Evolutionary conservation across 208 protist species (phyloP).

Genomic region (Acanthamoeba polyphaga): DNA sequence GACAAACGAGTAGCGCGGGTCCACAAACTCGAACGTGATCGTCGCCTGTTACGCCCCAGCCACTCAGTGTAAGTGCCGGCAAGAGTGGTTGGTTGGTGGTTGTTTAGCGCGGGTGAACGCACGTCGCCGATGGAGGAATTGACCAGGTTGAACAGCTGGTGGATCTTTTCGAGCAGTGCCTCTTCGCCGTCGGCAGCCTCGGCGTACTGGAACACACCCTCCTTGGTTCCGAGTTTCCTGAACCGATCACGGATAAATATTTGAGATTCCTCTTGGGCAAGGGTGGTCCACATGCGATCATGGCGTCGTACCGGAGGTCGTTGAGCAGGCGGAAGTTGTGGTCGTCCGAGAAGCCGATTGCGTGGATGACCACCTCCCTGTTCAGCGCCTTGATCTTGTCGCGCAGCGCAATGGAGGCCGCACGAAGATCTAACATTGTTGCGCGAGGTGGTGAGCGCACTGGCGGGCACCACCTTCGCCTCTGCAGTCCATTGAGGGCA

Average conservation of each 20-base stretch:
- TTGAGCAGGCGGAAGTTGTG: slow-evolving; percentile 67
- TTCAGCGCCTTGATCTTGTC: slow-evolving; percentile 43
- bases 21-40: slow-evolving; percentile 42
- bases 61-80: background rate
- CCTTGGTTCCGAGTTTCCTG: slow-evolving; percentile 51
- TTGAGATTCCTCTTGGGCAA: too few relatives aligned
- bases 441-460: background rate
- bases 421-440: background rate
- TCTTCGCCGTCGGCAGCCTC: slow-evolving; percentile 76
- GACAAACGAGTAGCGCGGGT: slow-evolving; percentile 12
- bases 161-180: slow-evolving; percentile 81
- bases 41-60: background rate
- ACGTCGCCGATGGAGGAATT: slow-evolving; percentile 55
- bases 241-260: background rate
- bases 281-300: too few relatives aligned
- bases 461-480: too few relatives aligned
- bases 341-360: slow-evolving; percentile 40
- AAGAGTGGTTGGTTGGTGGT: background rate
- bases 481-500: too few relatives aligned
- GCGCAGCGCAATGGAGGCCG: slow-evolving; percentile 32
- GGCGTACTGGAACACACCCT: slow-evolving; percentile 76
- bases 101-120: background rate
- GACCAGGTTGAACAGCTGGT: slow-evolving; percentile 76
- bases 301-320: slow-evolving; percentile 33
- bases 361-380: slow-evolving; percentile 43